These are phyloP conservation scores for Aegilops speltoides DNA, from an alignment of 176 grass and related monocot genomes.

Conservation along the genomic window DNA sequence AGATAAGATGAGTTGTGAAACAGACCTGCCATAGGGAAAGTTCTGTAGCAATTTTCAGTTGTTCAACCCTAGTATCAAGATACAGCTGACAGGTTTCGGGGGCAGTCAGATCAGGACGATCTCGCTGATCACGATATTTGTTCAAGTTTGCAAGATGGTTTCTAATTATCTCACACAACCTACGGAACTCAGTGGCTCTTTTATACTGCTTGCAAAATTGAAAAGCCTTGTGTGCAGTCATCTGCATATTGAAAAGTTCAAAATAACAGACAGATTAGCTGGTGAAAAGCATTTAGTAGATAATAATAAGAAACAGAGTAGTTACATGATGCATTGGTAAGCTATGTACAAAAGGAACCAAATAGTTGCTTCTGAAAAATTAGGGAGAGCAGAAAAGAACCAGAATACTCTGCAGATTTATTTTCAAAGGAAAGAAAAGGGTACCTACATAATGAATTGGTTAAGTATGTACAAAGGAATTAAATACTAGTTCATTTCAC, in stretches of 20 bases:
- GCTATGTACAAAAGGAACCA: neutral
- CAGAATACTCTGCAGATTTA: neutral
- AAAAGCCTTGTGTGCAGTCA: slow-evolving; percentile 90
- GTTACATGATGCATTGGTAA: neutral
- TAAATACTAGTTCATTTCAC: neutral
- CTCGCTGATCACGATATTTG: slow-evolving; percentile 94
- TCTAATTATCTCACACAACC: slow-evolving; percentile 92
- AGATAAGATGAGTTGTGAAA: slow-evolving; percentile 2
- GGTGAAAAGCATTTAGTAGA: neutral
- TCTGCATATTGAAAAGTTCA: slow-evolving; percentile 51
- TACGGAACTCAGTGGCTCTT: slow-evolving; percentile 89
- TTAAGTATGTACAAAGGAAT: neutral
- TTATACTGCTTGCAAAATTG: slow-evolving; percentile 99
- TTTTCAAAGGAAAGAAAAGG: neutral
- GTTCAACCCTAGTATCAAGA: slow-evolving; percentile 91
- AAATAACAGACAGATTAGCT: slow-evolving; percentile 21
- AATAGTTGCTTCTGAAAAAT: neutral
- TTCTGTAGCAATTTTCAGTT: slow-evolving; percentile 90
- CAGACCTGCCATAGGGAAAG: slow-evolving; percentile 93
- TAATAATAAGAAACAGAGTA: neutral
- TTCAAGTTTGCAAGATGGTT: slow-evolving; percentile 95
- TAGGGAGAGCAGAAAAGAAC: neutral
- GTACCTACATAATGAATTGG: neutral
- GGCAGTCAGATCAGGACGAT: slow-evolving; percentile 76
- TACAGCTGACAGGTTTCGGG: slow-evolving; percentile 87